Percentiles rank a stretch among this genome's conserved stretches.
phyloP scores from a whole-genome alignment of 495 filamentous ascomycete species.

The Aspergillus asperescens region DNA sequence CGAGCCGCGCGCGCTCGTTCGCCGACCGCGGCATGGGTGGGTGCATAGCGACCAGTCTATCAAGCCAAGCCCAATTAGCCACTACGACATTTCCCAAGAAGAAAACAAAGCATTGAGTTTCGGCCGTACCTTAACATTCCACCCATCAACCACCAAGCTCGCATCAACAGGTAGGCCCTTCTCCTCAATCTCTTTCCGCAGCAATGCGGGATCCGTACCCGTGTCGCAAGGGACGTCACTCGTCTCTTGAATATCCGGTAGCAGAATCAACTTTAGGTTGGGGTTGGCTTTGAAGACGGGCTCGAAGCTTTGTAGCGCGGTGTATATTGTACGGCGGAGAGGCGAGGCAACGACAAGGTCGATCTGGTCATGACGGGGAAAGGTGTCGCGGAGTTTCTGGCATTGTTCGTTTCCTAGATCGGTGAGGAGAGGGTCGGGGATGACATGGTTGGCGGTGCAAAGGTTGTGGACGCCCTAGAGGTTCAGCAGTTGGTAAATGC shows the following conservation, averaged over 20 bases:
- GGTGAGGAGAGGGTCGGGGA: constrained; percentile 77
- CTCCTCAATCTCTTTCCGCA: constrained; percentile 61
- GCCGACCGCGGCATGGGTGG: constrained; percentile 53
- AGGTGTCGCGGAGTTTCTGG: constrained; percentile 49
- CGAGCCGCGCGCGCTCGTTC: constrained; percentile 61
- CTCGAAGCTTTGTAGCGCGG: constrained; percentile 65
- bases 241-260: constrained; percentile 81
- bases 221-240: constrained; percentile 73
- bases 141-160: constrained; percentile 52
- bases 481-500: neutral
- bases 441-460: constrained; percentile 57
- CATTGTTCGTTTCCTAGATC: constrained; percentile 74
- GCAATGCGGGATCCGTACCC: constrained; percentile 49
- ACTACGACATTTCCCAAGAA: neutral
- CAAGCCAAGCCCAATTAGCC: constrained; percentile 1
- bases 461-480: constrained; percentile 78
- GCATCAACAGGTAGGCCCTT: constrained; percentile 58
- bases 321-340: constrained; percentile 77
- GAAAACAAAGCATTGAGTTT: neutral
- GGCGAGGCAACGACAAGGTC: constrained; percentile 77
- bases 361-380: constrained; percentile 60
- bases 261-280: constrained; percentile 54
- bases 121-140: constrained; percentile 64
- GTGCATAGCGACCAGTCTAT: constrained; percentile 50
- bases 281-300: constrained; percentile 44